Evolutionary conservation across 169 alveolate species (phyloP).

Genomic region (Plasmodium chabaudi): DNA sequence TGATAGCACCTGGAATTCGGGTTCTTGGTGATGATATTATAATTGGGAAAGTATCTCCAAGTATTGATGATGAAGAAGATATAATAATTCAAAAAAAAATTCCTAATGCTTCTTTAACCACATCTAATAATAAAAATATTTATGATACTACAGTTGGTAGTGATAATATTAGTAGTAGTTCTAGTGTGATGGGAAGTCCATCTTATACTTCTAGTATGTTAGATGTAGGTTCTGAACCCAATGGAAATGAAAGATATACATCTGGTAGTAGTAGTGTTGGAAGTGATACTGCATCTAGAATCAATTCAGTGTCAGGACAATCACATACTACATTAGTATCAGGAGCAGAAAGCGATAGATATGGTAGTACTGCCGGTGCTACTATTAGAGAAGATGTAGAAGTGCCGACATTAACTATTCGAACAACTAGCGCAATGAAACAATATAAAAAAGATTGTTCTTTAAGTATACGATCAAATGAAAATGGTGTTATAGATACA

Average conservation of each 20-base stretch:
- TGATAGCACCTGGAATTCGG: slow-evolving; percentile 97
- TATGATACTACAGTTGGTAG: neutral
- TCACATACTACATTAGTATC: slow-evolving; percentile 31
- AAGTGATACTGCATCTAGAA: slow-evolving; percentile 10
- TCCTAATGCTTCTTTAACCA: neutral
- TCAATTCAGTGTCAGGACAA: slow-evolving; percentile 25
- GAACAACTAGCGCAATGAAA: slow-evolving; percentile 40
- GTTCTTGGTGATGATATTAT: slow-evolving; percentile 98
- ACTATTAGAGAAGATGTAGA: slow-evolving; percentile 75
- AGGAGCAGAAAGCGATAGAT: slow-evolving; percentile 8
- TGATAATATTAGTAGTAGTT: neutral
- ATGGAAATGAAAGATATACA: slow-evolving; percentile 8
- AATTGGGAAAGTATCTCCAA: slow-evolving; percentile 97
- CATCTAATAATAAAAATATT: neutral
- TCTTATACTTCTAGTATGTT: slow-evolving; percentile 5
- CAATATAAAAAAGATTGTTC: slow-evolving; percentile 93
- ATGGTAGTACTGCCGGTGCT: slow-evolving; percentile 4
- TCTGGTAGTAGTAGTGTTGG: slow-evolving; percentile 3
- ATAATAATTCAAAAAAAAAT: slow-evolving; percentile 63
- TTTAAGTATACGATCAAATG: slow-evolving; percentile 94
- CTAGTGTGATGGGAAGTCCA: neutral
- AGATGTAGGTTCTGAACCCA: slow-evolving; percentile 38
- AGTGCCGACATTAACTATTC: slow-evolving; percentile 58
- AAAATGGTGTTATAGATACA: slow-evolving; percentile 95
- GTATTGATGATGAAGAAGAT: slow-evolving; percentile 85